These are phyloP conservation scores for Kluyveromyces nonfermentans DNA, from an alignment of 805 yeast species.

Conservation along the genomic window DNA sequence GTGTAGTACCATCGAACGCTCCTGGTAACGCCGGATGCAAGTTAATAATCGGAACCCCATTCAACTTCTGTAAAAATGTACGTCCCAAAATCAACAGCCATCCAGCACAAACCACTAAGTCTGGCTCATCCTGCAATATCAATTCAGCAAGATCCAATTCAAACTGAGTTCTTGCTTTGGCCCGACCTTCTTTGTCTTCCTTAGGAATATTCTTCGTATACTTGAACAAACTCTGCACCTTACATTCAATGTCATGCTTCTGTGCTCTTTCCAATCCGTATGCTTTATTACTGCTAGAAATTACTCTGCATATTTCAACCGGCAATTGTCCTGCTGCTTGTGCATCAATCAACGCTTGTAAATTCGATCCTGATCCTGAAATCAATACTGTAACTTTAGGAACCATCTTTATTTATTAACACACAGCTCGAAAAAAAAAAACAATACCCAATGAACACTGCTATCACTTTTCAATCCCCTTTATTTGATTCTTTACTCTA, in stretches of 20 bases:
- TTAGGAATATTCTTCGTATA: constrained; percentile 73
- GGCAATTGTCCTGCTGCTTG: constrained; percentile 32
- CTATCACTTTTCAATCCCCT: too few relatives aligned
- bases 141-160: constrained; percentile 69
- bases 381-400: constrained; percentile 55
- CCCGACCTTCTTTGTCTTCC: constrained; percentile 50
- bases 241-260: constrained; percentile 59
- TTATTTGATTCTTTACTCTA: too few relatives aligned
- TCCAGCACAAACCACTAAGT: constrained; percentile 92
- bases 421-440: too few relatives aligned
- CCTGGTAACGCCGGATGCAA: constrained; percentile 97
- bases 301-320: constrained; percentile 60
- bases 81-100: constrained; percentile 93
- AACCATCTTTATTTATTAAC: constrained; percentile 6
- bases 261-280: constrained; percentile 78
- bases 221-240: constrained; percentile 56
- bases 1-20: constrained; percentile 85
- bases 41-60: constrained; percentile 71
- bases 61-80: constrained; percentile 58
- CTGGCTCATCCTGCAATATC: constrained; percentile 59
- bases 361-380: constrained; percentile 92
- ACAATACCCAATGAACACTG: too few relatives aligned
- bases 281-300: constrained; percentile 81
- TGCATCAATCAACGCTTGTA: constrained; percentile 89
- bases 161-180: constrained; percentile 55